phyloP scores from a whole-genome alignment of 805 yeast genomes.

The Lipomyces japonicus region DNA sequence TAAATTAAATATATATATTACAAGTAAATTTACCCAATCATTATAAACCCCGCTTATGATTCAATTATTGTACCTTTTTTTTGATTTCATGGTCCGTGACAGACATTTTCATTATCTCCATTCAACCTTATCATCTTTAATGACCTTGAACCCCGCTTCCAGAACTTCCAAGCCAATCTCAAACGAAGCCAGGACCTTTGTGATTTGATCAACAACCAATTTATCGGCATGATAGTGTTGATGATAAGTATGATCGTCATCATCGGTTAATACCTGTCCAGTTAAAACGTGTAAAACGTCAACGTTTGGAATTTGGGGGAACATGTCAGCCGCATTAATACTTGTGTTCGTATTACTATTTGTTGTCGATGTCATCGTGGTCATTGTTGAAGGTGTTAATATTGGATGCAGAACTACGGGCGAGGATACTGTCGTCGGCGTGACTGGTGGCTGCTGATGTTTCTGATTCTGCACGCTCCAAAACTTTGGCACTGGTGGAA shows the following conservation, averaged over 20 bases:
- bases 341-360: too few species aligned
- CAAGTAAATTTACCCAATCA: too few species aligned
- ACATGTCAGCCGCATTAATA: constrained; percentile 10
- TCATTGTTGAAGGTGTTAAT: neutral
- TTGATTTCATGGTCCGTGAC: too few species aligned
- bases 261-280: constrained; percentile 5
- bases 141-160: constrained; percentile 22
- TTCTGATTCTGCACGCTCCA: constrained; percentile 8
- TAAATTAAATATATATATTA: too few species aligned
- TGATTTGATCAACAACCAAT: constrained; percentile 17
- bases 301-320: constrained; percentile 19
- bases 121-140: constrained; percentile 19
- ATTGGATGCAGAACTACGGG: neutral
- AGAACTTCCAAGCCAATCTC: constrained; percentile 22
- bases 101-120: constrained; percentile 4
- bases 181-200: constrained; percentile 13
- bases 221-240: too few species aligned
- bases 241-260: too few species aligned
- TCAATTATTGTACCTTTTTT: too few species aligned
- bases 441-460: neutral
- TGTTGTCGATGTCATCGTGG: neutral
- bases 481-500: constrained; percentile 20
- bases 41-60: too few species aligned
- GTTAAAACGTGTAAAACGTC: constrained; percentile 16
- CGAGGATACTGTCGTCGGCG: neutral